phyloP scores from a whole-genome alignment of 768 basidiomycete genomes.

The Termitomyces sp. region DNA sequence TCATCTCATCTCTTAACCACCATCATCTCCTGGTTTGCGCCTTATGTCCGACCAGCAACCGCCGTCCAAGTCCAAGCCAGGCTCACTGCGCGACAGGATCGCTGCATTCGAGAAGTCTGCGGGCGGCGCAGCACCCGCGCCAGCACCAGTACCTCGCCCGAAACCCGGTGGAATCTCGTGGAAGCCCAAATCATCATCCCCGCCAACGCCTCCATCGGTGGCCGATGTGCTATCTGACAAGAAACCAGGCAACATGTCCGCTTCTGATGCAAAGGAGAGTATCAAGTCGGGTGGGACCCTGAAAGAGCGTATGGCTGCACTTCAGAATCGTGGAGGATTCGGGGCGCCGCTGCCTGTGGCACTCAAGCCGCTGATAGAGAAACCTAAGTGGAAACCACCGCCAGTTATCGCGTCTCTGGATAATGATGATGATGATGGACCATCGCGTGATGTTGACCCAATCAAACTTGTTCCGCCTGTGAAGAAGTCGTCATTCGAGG shows the following conservation, averaged over 20 bases:
- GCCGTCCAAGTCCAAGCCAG: constrained; percentile 60
- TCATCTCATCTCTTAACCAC: constrained; percentile 11
- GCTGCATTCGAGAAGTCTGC: constrained; percentile 79
- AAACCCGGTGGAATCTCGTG: constrained; percentile 67
- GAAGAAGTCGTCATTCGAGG: constrained; percentile 13
- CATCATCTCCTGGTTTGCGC: constrained; percentile 5
- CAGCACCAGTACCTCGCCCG: constrained; percentile 46
- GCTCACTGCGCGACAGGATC: constrained; percentile 83
- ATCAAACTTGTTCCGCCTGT: constrained; percentile 31
- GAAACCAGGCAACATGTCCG: constrained; percentile 55
- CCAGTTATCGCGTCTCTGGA: constrained; percentile 42
- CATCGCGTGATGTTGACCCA: constrained; percentile 17
- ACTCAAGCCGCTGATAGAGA: constrained; percentile 57
- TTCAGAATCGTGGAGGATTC: constrained; percentile 81
- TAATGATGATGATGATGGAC: constrained; percentile 31
- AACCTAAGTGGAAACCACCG: constrained; percentile 86
- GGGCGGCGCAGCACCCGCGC: constrained; percentile 22
- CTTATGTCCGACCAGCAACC: constrained; percentile 55
- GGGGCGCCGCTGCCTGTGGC: constrained; percentile 50
- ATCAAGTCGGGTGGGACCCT: constrained; percentile 77
- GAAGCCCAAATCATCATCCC: constrained; percentile 61
- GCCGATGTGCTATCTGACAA: constrained; percentile 20
- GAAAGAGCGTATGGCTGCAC: constrained; percentile 92
- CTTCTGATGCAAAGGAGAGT: constrained; percentile 83
- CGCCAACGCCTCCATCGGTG: constrained; percentile 33